Evolutionary conservation across 768 basidiomycete genomes (phyloP).

Genomic region (Lentinula boryana): DNA sequence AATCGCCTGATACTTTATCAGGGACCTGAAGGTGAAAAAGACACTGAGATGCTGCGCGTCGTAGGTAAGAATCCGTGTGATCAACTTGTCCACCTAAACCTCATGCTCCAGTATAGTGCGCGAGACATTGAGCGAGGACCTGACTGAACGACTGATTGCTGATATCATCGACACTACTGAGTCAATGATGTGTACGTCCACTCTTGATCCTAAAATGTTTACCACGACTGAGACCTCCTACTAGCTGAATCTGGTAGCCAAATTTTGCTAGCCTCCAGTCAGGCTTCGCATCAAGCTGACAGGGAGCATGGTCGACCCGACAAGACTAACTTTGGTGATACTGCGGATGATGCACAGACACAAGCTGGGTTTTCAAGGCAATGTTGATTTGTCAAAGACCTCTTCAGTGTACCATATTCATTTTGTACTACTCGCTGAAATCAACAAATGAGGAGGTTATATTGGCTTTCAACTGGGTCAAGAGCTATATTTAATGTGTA

Average conservation of each 20-base stretch:
- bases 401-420: too few relatives aligned
- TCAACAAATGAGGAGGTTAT: too few relatives aligned
- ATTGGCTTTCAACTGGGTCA: too few relatives aligned
- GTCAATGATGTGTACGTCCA: conserved; percentile 34
- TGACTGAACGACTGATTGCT: conserved; percentile 42
- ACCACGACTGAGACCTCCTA: neutral
- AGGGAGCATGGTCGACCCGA: conserved; percentile 34
- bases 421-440: too few relatives aligned
- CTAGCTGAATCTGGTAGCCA: conserved; percentile 1
- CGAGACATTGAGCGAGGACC: conserved; percentile 48
- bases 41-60: conserved; percentile 53
- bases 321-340: conserved; percentile 31
- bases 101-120: conserved; percentile 27
- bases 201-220: neutral
- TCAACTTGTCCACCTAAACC: neutral
- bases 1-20: conserved; percentile 6
- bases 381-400: conserved; percentile 19
- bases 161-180: conserved; percentile 46
- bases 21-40: conserved; percentile 45
- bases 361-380: conserved; percentile 31
- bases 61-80: conserved; percentile 31
- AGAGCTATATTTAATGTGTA: too few relatives aligned
- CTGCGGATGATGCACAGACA: conserved; percentile 13
- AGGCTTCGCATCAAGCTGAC: conserved; percentile 25
- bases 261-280: neutral